Evolutionary conservation across 371 early-diverging fungal genomes (phyloP), one percentile per base, ranked within the genome.

Genomic region (Apophysomyces variabilis): DNA sequence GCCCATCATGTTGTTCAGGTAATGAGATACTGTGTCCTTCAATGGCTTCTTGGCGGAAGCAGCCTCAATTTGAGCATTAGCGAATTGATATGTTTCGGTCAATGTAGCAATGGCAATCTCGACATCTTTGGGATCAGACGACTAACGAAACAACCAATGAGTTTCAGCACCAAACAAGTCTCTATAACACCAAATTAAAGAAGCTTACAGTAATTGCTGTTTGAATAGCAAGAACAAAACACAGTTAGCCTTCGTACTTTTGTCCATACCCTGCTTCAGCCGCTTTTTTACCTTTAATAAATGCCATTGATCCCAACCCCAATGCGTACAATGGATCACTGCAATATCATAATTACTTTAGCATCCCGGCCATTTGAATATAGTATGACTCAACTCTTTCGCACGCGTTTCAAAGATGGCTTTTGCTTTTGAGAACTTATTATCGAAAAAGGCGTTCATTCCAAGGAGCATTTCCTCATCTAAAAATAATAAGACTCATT

Each of bases 361-460:
- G 26, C 45, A 12, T 37, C 0, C 54, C 16, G 7, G 21, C 26
- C 4, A 41, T 35, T 58, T 59, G 39, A 14, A 36, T 58, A 36
- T 58, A 18, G n/a, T 3, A 21, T 50, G 21, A 69, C 66, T 65
- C 59, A 41, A 70, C 75, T 65, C 66, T 38, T 63, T 60, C 4
- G 74, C 69, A 12, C 70, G 65, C 18, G 60, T 65, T 44, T 65
- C 58, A 62, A 74, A 74, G 1, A 69, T 44, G 14, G 44, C 63
- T 54, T 72, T 69, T 12, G 85, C 83, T n/a, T 78, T 74, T n/a
- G 71, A 59, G 54, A 85, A 85, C 54, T 76, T 68, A 76, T 85
- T 85, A 58, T 82, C 79, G 58, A 85, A 85, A 44, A 85, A 81
- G 56, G 76, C 75, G 9, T 74, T 59, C 21, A 85, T 79, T 13